Base-by-base conservation (phyloP, 1,139 yeast species). In the Yamadazyma aaseri region DNA sequence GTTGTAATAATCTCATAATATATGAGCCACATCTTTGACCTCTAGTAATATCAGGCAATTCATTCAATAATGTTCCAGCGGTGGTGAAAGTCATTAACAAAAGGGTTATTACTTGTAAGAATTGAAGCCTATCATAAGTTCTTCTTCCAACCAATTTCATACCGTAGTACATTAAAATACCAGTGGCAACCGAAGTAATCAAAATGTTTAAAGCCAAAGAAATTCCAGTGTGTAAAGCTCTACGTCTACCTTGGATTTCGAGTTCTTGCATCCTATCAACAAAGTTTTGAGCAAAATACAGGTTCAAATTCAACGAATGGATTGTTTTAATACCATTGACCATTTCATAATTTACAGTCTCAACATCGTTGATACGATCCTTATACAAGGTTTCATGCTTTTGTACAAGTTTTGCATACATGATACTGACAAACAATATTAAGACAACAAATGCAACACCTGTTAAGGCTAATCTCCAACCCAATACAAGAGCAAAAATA, bases 391-490 rank as follows among this genome's bases (percentile, higher is more conserved):
- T 66, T 55, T 90, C 97, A 50, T 71, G 66, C 8, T 46, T 51
- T 43, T 75, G 76, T 33, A 81, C 56, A 2, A 79, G 31, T 1
- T 51, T 44, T 2, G 87, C 78, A 51, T 80, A 84, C 1, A 71
- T 35, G 1, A 63, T 56, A 3, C 87, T 74, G 5, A 77, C 57
- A 0, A 75, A 13, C 3, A 72, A 56, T 36, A 83, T 77, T 17
- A 77, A 45, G 0, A 96, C 94, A 7, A 85, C 71, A 53, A 89
- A 68, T 0, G 95, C 71, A 7, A 89, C 49, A 2, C 95, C 94
- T 1, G 86, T 92, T 11, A 90, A 59, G 1, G 96, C 76, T 31
- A 92, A 63, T 47, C 81, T 84, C 97, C 97, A 92, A 0, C 96
- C 96, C n/a, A 72, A 53, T 0, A 70, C 68, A 5, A 87, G 46